phyloP scores from a whole-genome alignment of 176 grass and related monocot genomes.

The Pharus latifolius region DNA sequence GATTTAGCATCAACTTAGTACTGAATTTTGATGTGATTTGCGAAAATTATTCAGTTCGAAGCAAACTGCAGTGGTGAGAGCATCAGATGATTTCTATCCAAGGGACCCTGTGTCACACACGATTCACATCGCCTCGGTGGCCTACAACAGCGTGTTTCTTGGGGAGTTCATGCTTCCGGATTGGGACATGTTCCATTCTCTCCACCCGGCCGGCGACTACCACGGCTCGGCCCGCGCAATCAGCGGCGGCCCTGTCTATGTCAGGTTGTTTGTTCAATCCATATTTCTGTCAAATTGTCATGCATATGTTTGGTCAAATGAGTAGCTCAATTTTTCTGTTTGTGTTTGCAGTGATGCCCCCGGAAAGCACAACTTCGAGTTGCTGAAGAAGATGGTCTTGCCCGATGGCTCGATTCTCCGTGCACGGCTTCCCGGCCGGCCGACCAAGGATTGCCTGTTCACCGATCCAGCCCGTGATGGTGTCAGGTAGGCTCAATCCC shows the following conservation, averaged over 20 bases:
- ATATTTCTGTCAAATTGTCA: not conserved
- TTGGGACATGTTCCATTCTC: slow-evolving; percentile 99
- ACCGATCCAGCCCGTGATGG: slow-evolving; percentile 73
- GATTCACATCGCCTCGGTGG: slow-evolving; percentile 83
- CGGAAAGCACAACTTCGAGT: slow-evolving; percentile 82
- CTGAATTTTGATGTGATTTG: not conserved
- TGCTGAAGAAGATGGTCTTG: slow-evolving; percentile 82
- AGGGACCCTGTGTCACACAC: slow-evolving; percentile 80
- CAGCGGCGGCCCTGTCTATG: slow-evolving; percentile 80
- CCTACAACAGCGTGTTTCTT: slow-evolving; percentile 91
- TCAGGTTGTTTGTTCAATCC: slow-evolving; percentile 37
- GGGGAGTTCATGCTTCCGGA: slow-evolving; percentile 98
- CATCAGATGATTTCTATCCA: slow-evolving; percentile 92
- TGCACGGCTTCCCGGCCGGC: slow-evolving; percentile 59
- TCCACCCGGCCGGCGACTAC: slow-evolving; percentile 78
- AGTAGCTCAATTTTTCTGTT: slow-evolving; percentile 10
- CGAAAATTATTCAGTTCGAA: slow-evolving; percentile 45
- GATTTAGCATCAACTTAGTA: not conserved
- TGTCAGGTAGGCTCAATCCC: slow-evolving; percentile 34
- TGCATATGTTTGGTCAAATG: not conserved
- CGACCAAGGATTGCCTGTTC: slow-evolving; percentile 83
- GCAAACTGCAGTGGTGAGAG: slow-evolving; percentile 88
- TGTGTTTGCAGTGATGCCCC: slow-evolving; percentile 57
- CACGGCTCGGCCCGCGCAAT: slow-evolving; percentile 86
- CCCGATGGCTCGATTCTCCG: slow-evolving; percentile 84